Percentiles rank a stretch among this genome's conserved stretches.
phyloP scores from a whole-genome alignment of 1,139 yeast genomes.

The Blastobotrys capitulatus region DNA sequence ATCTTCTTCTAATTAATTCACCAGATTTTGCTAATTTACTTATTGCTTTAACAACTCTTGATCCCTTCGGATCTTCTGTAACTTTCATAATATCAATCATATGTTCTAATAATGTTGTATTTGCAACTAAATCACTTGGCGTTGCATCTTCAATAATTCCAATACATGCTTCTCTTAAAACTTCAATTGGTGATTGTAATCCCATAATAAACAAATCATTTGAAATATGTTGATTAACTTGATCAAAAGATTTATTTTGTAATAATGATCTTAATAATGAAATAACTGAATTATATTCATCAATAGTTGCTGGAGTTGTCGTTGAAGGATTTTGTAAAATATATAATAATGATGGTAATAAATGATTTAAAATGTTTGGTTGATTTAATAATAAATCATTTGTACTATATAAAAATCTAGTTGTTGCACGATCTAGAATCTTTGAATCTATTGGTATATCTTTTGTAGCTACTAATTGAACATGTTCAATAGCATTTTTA shows the following conservation, averaged over 20 bases:
- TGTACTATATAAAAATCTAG: slow-evolving; percentile 18
- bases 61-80: neutral
- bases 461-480: neutral
- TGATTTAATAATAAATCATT: slow-evolving; percentile 14
- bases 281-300: slow-evolving; percentile 18
- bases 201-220: slow-evolving; percentile 21
- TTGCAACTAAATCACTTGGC: slow-evolving; percentile 22
- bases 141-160: slow-evolving; percentile 19
- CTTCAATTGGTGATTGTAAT: slow-evolving; percentile 18
- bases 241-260: slow-evolving; percentile 18
- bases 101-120: slow-evolving; percentile 19
- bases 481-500: neutral
- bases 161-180: slow-evolving; percentile 21
- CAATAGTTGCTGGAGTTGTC: slow-evolving; percentile 3
- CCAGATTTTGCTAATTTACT: slow-evolving; percentile 18
- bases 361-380: slow-evolving; percentile 8
- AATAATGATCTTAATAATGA: slow-evolving; percentile 21
- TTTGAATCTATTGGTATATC: slow-evolving; percentile 10
- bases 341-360: slow-evolving; percentile 20
- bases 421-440: slow-evolving; percentile 16
- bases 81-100: slow-evolving; percentile 15
- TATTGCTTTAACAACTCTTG: slow-evolving; percentile 15
- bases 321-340: slow-evolving; percentile 18
- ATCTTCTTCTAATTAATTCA: slow-evolving; percentile 22
- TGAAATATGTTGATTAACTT: slow-evolving; percentile 19